Evolutionary conservation across 768 basidiomycete genomes (phyloP).

Genomic region (Leucosporidium yakuticum): DNA sequence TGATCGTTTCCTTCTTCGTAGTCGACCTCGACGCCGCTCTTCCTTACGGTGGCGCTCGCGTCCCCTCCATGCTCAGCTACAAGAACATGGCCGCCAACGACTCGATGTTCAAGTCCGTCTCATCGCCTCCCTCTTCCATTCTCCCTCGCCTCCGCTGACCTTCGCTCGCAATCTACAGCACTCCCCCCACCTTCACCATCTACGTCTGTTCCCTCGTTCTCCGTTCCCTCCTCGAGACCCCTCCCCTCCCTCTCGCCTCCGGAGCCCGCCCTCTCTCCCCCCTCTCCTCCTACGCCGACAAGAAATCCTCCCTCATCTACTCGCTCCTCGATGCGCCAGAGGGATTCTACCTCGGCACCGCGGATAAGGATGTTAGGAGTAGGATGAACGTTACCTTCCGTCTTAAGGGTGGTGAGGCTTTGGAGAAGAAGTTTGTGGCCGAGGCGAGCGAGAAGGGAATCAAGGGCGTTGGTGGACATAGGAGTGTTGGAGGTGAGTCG

Average conservation of each 20-base stretch:
- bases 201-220: slow-evolving; percentile 86
- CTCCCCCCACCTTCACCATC: slow-evolving; percentile 82
- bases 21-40: slow-evolving; percentile 70
- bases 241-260: slow-evolving; percentile 26
- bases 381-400: slow-evolving; percentile 96
- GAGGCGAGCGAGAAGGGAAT: slow-evolving; percentile 75
- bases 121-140: too few relatives aligned
- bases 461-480: slow-evolving; percentile 85
- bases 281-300: slow-evolving; percentile 32
- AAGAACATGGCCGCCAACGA: slow-evolving; percentile 67
- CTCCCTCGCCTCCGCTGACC: not conserved
- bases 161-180: slow-evolving; percentile 53
- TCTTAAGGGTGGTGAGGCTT: slow-evolving; percentile 60
- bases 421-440: slow-evolving; percentile 65
- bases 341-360: slow-evolving; percentile 59
- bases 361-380: slow-evolving; percentile 64
- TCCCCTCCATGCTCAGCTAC: slow-evolving; percentile 76
- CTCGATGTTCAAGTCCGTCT: slow-evolving; percentile 47
- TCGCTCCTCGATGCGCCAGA: slow-evolving; percentile 48
- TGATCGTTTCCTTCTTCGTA: not conserved
- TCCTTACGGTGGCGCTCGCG: slow-evolving; percentile 62
- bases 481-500: slow-evolving; percentile 52
- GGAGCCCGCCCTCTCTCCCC: slow-evolving; percentile 16
- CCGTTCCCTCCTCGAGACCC: slow-evolving; percentile 49
- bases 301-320: slow-evolving; percentile 75